Percentiles rank a stretch among this genome's conserved stretches.
Conservation (phyloP, 257 asterid species). For the Verbascum thapsus region DNA sequence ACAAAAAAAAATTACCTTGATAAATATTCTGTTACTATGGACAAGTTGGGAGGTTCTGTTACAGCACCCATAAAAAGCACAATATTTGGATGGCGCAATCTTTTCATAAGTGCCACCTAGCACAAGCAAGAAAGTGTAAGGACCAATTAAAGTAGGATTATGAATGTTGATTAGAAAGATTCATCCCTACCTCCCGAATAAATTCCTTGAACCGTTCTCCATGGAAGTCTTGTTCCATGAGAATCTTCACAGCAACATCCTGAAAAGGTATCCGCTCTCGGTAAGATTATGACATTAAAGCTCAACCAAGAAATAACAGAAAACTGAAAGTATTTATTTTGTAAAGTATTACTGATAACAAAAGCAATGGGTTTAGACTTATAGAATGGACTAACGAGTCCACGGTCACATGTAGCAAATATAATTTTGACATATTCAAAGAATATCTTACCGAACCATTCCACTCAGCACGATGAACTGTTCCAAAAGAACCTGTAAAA, state of each 20-base stretch:
- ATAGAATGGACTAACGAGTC: slow-evolving; percentile 9
- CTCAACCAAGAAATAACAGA: slow-evolving; percentile 16
- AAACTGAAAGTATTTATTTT: slow-evolving; percentile 3
- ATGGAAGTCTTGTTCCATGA: slow-evolving; percentile 91
- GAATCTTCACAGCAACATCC: slow-evolving; percentile 99
- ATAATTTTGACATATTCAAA: slow-evolving; percentile 23
- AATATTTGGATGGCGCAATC: slow-evolving; percentile 93
- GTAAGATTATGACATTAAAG: slow-evolving; percentile 32
- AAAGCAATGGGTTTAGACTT: slow-evolving; percentile 17
- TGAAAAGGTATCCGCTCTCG: slow-evolving; percentile 39
- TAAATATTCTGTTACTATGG: slow-evolving; percentile 90
- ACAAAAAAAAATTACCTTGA: slow-evolving; percentile 83
- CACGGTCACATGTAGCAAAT: slow-evolving; percentile 23
- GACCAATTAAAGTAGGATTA: slow-evolving; percentile 20
- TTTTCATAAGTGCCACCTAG: slow-evolving; percentile 93
- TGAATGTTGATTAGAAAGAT: slow-evolving; percentile 27
- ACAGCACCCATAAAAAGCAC: slow-evolving; percentile 99
- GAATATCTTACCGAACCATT: slow-evolving; percentile 82
- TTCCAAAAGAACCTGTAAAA: slow-evolving; percentile 92
- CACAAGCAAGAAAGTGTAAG: slow-evolving; percentile 34
- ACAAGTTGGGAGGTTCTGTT: slow-evolving; percentile 83
- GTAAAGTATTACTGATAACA: slow-evolving; percentile 1
- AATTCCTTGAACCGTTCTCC: slow-evolving; percentile 75
- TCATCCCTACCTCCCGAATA: slow-evolving; percentile 64
- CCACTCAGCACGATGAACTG: slow-evolving; percentile 99